Base-by-base conservation (phyloP, 2,329 filamentous ascomycete genomes). In the Thielaviopsis ethacetica region DNA sequence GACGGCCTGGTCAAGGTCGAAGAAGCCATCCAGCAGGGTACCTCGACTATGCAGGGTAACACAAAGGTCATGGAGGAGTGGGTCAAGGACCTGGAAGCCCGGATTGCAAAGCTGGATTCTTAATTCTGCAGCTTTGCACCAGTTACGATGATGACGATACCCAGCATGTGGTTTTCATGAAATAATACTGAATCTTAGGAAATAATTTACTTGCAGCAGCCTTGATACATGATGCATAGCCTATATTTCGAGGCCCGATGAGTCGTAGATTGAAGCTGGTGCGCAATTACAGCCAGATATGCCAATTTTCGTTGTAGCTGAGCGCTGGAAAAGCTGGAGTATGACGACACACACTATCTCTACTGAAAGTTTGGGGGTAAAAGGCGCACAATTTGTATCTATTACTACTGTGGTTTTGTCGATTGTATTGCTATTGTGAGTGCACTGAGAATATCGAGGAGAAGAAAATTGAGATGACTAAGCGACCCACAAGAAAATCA, bases 41-140 rank as follows among this genome's bases (percentile, higher is more conserved):
- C 87, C 67, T 74, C 75, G 27, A 78, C 82, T 3, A 85, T 94
- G 74, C 81, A 81, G 63, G 80, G 78, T 56, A 98, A 98, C 70
- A 83, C 91, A 70, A 83, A 85, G 65, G 79, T 86, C n/a, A 84
- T 97, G 62, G 86, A 91, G 64, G 82, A 81, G 49, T 96, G 91
- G 89, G 88, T 97, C 4, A 88, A 86, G 70, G 88, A 86, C 59
- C 72, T 98, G 58, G 91, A 97, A 72, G 80, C 76, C 66, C 85
- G 87, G 70, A 77, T 96, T 69, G 78, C 78, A 62, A 78, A 77
- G 64, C 69, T 60, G 30, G 58, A 57, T 15, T 34, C 26, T 58
- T 58, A 55, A 22, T 21, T 47, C 1, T 44, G 19, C n/a, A 13
- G 27, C 21, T 54, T 54, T 41, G 53, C 26, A 26, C 27, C 3